Evolutionary conservation across 495 filamentous ascomycete species (phyloP).

Genomic region (Pseudomonodictys pantanalensis): DNA sequence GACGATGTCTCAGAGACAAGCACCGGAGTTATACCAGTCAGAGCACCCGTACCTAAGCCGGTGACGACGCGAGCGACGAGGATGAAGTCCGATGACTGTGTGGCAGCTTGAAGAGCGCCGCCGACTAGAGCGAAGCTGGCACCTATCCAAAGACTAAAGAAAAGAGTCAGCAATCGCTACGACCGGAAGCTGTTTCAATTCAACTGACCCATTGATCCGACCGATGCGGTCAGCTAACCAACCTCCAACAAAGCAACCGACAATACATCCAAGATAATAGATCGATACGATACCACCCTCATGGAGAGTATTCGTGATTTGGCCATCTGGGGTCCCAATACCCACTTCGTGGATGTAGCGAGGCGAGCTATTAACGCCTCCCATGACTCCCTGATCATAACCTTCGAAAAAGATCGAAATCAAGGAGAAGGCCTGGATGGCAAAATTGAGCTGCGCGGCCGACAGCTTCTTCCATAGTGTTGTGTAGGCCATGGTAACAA

Average conservation of each 20-base stretch:
- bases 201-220: slow-evolving; percentile 59
- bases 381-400: slow-evolving; percentile 74
- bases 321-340: slow-evolving; percentile 54
- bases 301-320: slow-evolving; percentile 57
- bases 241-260: slow-evolving; percentile 59
- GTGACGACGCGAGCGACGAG: slow-evolving; percentile 63
- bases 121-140: slow-evolving; percentile 57
- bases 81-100: slow-evolving; percentile 70
- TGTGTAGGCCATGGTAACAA: no score
- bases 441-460: no score
- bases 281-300: slow-evolving; percentile 69
- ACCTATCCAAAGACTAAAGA: slow-evolving; percentile 58
- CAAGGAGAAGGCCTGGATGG: no score
- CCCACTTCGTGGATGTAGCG: slow-evolving; percentile 66
- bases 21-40: slow-evolving; percentile 70
- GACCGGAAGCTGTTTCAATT: no score
- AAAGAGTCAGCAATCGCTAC: no score
- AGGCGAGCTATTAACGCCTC: slow-evolving; percentile 65
- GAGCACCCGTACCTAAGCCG: slow-evolving; percentile 69
- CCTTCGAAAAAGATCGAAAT: slow-evolving; percentile 61
- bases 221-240: slow-evolving; percentile 61
- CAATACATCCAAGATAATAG: slow-evolving; percentile 67
- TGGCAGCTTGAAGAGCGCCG: slow-evolving; percentile 58
- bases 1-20: slow-evolving; percentile 68
- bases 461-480: no score